These are phyloP conservation scores for Nadsonia starkeyi-henricii DNA, from an alignment of 1,139 yeast species.

Conservation along the genomic window DNA sequence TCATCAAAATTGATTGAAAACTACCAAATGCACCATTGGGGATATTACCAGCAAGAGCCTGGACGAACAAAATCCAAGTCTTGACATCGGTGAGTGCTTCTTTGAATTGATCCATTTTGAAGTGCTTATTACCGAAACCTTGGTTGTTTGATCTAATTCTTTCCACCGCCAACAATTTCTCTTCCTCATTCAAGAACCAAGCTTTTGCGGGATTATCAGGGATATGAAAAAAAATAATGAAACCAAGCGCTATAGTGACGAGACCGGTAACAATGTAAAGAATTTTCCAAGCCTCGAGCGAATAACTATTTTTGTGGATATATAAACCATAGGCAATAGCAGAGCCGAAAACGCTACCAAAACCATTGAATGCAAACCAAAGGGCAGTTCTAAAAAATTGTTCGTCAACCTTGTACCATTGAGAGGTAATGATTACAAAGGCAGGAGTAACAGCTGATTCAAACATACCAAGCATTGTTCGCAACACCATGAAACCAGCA, in stretches of 20 bases:
- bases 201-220: slow-evolving; percentile 46
- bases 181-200: slow-evolving; percentile 37
- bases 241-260: slow-evolving; percentile 37
- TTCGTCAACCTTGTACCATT: slow-evolving; percentile 40
- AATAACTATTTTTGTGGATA: slow-evolving; percentile 21
- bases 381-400: slow-evolving; percentile 36
- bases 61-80: slow-evolving; percentile 35
- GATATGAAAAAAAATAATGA: slow-evolving; percentile 29
- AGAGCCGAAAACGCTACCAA: slow-evolving; percentile 41
- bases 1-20: slow-evolving; percentile 29
- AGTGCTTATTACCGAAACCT: slow-evolving; percentile 42
- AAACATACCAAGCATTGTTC: slow-evolving; percentile 40
- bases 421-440: slow-evolving; percentile 40
- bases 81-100: slow-evolving; percentile 30
- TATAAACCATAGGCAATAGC: slow-evolving; percentile 39
- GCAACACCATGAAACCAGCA: slow-evolving; percentile 36
- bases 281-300: slow-evolving; percentile 34
- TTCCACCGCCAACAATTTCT: slow-evolving; percentile 37
- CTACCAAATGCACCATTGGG: slow-evolving; percentile 42
- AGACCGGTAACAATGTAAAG: slow-evolving; percentile 38
- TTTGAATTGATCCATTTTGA: slow-evolving; percentile 39
- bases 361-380: slow-evolving; percentile 42
- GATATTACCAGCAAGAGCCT: slow-evolving; percentile 31
- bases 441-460: slow-evolving; percentile 49
- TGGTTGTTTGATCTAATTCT: slow-evolving; percentile 33